phyloP scores from a whole-genome alignment of 129 eudicot species.

The Saposhnikovia divaricata region DNA sequence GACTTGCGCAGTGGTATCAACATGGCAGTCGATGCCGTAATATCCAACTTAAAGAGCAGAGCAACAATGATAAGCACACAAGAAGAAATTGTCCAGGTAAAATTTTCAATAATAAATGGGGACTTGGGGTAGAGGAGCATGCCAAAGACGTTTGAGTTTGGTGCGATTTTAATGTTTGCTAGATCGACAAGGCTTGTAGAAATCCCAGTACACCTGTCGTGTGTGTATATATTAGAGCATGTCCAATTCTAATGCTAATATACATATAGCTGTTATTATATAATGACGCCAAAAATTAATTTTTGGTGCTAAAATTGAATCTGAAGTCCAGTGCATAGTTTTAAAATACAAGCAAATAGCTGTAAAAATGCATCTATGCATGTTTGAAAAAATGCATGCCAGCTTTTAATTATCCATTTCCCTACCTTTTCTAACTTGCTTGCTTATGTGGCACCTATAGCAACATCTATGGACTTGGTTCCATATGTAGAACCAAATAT shows the following conservation, averaged over 20 bases:
- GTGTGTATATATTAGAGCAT: not conserved
- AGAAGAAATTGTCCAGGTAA: slow-evolving; percentile 90
- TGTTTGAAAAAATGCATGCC: not conserved
- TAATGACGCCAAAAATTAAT: not conserved
- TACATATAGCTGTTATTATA: not conserved
- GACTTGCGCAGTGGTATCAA: slow-evolving; percentile 81
- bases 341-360: not conserved
- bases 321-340: too few relatives aligned
- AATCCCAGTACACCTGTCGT: not conserved
- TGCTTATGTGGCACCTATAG: not conserved
- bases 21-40: slow-evolving; percentile 80
- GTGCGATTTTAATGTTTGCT: not conserved
- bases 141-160: not conserved
- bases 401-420: not conserved
- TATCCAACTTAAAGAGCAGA: slow-evolving; percentile 65
- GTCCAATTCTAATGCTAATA: not conserved
- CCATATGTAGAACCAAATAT: not conserved
- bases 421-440: not conserved
- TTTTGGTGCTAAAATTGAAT: not conserved
- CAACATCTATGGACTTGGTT: not conserved
- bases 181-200: not conserved
- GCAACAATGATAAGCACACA: slow-evolving; percentile 87
- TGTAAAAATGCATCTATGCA: not conserved
- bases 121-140: not conserved
- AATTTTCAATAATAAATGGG: not conserved